Base-by-base conservation (phyloP, 2,329 filamentous ascomycete species). In the Aspergillus sp. region DNA sequence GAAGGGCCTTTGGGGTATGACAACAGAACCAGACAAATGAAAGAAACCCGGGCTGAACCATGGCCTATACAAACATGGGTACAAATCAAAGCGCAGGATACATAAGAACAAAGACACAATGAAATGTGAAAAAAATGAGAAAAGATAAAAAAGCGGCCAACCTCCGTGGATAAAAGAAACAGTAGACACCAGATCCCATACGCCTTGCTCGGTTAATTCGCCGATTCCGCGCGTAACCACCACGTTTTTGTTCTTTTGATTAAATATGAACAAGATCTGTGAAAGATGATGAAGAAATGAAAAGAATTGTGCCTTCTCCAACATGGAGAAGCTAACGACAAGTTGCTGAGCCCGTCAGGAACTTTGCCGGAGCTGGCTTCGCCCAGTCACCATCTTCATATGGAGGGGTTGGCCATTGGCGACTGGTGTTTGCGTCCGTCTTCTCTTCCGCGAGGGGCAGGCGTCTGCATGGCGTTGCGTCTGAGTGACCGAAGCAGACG, bases 351-450 rank as follows among this genome's bases (percentile, higher is more conserved):
- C 89, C 86, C 32, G 88, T 86, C 81, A 90, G 90, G 66, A 93
- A 92, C 77, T 90, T 92, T 5, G 91, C 90, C 10, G 92, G 87
- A 30, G 91, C 90, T 44, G 90, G 89, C 8, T 90, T 87, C 17
- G 90, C 92, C 94, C 93, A 98, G 74, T 96, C 93, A 64, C 88
- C 88, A 69, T 96, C 93, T 71, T 96, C 93, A 68, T 97, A 96
- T 3, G 95, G 94, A 21, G 95, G 95, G 15, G 95, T 98, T 3
- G 93, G 94, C 90, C 93, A 97, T 78, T 96, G 95, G 41, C 87
- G 83, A 57, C 82, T 77, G 21, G 81, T 78, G 58, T 79, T 72
- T 57, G 82, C 78, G 62, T 82, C 78, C 11, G 77, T 79, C 70
- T 81, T 80, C 49, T 85, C 84, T 72, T 86, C 86, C 70, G 83